A percentile compares a stretch with the other conserved stretches of the same genome.
phyloP scores from a whole-genome alignment of 305 asterid species.

The Solanum aculeatissimum region DNA sequence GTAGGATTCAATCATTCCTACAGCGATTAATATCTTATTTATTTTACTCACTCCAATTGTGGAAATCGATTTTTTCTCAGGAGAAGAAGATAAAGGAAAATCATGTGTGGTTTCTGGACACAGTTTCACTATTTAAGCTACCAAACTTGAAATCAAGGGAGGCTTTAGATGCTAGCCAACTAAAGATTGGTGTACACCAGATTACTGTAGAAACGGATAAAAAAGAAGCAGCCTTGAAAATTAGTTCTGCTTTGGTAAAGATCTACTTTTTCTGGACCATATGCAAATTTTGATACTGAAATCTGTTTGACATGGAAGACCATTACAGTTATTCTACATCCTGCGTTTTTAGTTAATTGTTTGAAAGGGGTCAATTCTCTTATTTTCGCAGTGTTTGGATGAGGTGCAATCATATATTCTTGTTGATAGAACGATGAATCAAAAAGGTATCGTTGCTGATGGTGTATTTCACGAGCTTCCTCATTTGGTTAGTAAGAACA shows the following conservation, averaged over 20 bases:
- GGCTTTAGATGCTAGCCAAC: conserved; percentile 45
- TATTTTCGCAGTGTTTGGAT: conserved; percentile 56
- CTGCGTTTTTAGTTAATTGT: not conserved
- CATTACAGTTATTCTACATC: not conserved
- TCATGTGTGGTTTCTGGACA: conserved; percentile 63
- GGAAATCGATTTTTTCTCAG: conserved; percentile 13
- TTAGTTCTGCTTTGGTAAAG: conserved; percentile 64
- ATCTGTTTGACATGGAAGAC: not conserved
- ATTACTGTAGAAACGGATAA: conserved; percentile 40
- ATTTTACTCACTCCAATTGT: not conserved
- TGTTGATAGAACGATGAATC: conserved; percentile 52
- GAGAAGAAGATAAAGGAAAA: conserved; percentile 64
- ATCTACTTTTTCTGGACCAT: not conserved
- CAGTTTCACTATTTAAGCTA: conserved; percentile 42
- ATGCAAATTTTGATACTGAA: not conserved
- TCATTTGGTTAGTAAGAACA: conserved; percentile 52
- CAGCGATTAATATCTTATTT: not conserved
- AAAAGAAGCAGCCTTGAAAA: conserved; percentile 53
- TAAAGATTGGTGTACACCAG: conserved; percentile 57
- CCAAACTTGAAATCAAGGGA: conserved; percentile 68
- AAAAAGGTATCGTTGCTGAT: conserved; percentile 15
- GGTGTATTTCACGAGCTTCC: conserved; percentile 26
- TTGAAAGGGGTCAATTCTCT: not conserved
- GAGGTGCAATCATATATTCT: conserved; percentile 91
- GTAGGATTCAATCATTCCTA: not conserved